Evolutionary conservation across 2,329 filamentous ascomycete genomes (phyloP).

Genomic region (Penicillium crustosum): DNA sequence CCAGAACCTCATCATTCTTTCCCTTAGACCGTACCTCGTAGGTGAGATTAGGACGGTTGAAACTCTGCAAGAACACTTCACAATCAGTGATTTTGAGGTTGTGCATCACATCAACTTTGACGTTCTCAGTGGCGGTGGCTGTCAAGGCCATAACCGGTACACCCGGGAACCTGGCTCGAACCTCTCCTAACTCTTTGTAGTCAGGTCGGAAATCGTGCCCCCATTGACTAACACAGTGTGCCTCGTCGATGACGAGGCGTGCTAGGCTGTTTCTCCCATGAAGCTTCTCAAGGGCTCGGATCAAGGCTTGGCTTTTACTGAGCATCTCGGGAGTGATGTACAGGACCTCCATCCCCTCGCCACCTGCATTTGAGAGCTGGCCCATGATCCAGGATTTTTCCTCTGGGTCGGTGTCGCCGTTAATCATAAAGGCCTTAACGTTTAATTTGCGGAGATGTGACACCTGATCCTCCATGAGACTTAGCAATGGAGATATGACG

Average conservation of each 20-base stretch:
- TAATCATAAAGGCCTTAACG: slow-evolving; percentile 79
- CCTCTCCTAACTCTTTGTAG: slow-evolving; percentile 79
- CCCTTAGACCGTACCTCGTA: slow-evolving; percentile 80
- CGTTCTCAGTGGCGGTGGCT: slow-evolving; percentile 89
- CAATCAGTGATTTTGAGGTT: slow-evolving; percentile 82
- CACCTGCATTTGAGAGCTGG: slow-evolving; percentile 60
- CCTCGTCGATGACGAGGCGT: slow-evolving; percentile 93
- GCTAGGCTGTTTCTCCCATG: slow-evolving; percentile 72
- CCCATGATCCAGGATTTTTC: slow-evolving; percentile 67
- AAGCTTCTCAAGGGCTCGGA: slow-evolving; percentile 65
- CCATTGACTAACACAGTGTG: slow-evolving; percentile 99
- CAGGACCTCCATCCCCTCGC: slow-evolving; percentile 79
- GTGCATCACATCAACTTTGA: slow-evolving; percentile 86
- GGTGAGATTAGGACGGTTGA: slow-evolving; percentile 91
- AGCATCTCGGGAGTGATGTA: slow-evolving; percentile 99
- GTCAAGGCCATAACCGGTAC: slow-evolving; percentile 94
- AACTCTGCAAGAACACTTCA: slow-evolving; percentile 83
- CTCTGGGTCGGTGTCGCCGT: slow-evolving; percentile 67
- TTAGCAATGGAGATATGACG: slow-evolving; percentile 91
- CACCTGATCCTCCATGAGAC: slow-evolving; percentile 97
- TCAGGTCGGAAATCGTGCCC: slow-evolving; percentile 96
- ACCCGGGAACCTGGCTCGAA: slow-evolving; percentile 69
- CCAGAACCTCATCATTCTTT: slow-evolving; percentile 56
- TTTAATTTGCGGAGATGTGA: slow-evolving; percentile 71
- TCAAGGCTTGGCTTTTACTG: slow-evolving; percentile 71